A percentile compares a stretch with the other conserved stretches of the same genome.
Conservation (phyloP, 768 basidiomycete genomes). For the Termitomyces sp. region DNA sequence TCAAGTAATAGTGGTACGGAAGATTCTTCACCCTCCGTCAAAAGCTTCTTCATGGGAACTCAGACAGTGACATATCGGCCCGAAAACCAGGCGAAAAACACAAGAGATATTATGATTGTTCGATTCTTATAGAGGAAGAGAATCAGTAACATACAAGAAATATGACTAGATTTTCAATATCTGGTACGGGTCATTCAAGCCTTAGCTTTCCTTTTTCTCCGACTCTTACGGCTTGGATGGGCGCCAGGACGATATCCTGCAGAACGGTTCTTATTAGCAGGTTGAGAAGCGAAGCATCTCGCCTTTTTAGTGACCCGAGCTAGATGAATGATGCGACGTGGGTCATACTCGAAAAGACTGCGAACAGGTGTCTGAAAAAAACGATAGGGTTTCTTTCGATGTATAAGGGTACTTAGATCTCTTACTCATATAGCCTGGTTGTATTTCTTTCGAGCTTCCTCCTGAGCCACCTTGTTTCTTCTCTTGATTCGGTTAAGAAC, state of each 20-base stretch:
- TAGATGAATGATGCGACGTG: neutral
- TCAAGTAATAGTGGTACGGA: no score
- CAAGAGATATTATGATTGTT: no score
- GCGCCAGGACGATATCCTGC: neutral
- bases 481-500: no score
- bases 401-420: neutral
- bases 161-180: neutral
- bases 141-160: neutral
- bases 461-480: neutral
- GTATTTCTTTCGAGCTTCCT: neutral
- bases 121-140: no score
- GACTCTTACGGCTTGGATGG: neutral
- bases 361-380: neutral
- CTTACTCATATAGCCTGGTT: neutral
- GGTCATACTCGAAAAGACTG: neutral
- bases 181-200: neutral
- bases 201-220: neutral
- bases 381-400: neutral
- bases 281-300: neutral
- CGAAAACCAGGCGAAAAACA: no score
- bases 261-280: neutral
- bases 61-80: no score
- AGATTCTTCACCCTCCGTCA: no score
- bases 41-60: neutral
- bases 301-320: neutral